Percentiles rank a stretch among this genome's conserved stretches.
Conservation (phyloP, 768 basidiomycete genomes). For the Suillus weaverae region DNA sequence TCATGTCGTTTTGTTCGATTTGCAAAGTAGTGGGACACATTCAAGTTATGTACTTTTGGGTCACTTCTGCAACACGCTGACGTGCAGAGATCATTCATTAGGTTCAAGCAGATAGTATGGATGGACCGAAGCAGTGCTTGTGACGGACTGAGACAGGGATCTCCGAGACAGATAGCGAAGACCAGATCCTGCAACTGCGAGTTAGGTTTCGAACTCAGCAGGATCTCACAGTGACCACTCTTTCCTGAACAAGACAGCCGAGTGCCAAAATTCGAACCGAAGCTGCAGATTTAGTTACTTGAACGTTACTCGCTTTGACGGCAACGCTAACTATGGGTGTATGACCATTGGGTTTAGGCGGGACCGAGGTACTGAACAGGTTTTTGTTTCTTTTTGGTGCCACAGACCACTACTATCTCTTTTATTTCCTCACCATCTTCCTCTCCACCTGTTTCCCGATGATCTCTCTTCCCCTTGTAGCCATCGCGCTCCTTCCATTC, state of each 20-base stretch:
- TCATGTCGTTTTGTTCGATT: not conserved
- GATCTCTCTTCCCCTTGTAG: constrained; percentile 29
- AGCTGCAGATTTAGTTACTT: not conserved
- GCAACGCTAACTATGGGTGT: not conserved
- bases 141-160: not conserved
- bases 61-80: not conserved
- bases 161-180: not conserved
- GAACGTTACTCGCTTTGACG: not conserved
- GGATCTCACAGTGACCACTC: not conserved
- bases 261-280: not conserved
- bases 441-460: constrained; percentile 2
- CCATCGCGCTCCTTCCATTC: constrained; percentile 29
- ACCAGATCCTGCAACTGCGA: not conserved
- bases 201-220: not conserved
- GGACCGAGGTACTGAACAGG: not conserved
- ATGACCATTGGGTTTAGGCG: not conserved
- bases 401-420: not conserved
- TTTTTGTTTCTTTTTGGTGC: not conserved
- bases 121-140: not conserved
- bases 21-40: not conserved
- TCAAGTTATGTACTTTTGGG: not conserved
- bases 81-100: not conserved
- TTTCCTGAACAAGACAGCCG: not conserved
- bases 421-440: not conserved
- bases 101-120: not conserved